phyloP scores from a whole-genome alignment of 805 yeast species.

The Yarrowia porcina region DNA sequence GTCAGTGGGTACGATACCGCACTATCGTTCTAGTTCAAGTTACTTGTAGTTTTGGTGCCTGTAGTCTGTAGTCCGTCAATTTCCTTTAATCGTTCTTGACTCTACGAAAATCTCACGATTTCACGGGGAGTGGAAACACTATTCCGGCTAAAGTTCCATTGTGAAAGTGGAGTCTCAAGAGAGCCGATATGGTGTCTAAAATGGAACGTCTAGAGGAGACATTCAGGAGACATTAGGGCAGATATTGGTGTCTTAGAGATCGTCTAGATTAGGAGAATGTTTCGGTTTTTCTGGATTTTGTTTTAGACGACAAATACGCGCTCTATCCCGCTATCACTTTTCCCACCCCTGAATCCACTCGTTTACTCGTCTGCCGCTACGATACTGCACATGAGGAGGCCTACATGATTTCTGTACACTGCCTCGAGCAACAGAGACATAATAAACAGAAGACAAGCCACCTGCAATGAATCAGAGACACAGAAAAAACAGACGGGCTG shows the following conservation, averaged over 20 bases:
- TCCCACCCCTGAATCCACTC: too few relatives aligned
- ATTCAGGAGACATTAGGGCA: background rate
- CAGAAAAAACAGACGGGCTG: background rate
- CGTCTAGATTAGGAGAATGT: too few relatives aligned
- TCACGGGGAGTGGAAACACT: background rate
- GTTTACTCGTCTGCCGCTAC: too few relatives aligned
- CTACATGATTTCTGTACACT: slow-evolving; percentile 5
- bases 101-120: background rate
- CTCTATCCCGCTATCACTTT: too few relatives aligned
- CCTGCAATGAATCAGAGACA: background rate
- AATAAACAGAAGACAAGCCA: background rate
- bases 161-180: slow-evolving; percentile 9
- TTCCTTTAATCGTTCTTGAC: too few relatives aligned
- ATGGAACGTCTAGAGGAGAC: background rate
- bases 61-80: too few relatives aligned
- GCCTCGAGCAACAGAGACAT: background rate
- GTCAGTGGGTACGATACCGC: too few relatives aligned
- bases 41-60: too few relatives aligned
- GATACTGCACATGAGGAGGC: background rate
- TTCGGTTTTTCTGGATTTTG: too few relatives aligned
- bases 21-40: too few relatives aligned
- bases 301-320: too few relatives aligned
- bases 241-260: background rate
- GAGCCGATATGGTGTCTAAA: too few relatives aligned
- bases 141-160: background rate